Conservation (phyloP, 768 basidiomycete genomes). For the Kwoniella sp. region DNA sequence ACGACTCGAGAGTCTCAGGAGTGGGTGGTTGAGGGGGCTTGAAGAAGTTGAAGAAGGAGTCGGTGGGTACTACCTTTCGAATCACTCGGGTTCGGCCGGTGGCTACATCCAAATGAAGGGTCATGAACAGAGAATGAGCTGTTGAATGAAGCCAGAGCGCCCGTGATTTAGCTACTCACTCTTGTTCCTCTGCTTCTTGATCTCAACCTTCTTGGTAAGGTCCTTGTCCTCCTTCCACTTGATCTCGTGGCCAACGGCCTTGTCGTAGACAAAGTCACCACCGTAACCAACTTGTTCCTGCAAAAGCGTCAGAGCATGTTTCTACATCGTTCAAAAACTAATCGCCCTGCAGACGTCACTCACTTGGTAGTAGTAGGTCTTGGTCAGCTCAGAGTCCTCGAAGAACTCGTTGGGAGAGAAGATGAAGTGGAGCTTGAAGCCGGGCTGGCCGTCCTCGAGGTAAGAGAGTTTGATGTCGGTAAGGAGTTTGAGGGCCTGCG, state of each 20-base stretch:
- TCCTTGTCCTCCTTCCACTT: constrained; percentile 99
- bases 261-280: constrained; percentile 96
- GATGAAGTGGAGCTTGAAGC: constrained; percentile 84
- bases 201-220: constrained; percentile 94
- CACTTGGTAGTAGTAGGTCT: constrained; percentile 84
- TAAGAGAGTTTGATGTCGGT: constrained; percentile 79
- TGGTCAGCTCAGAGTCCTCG: constrained; percentile 76
- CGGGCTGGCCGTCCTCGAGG: constrained; percentile 64
- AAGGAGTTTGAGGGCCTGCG: constrained; percentile 78
- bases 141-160: too few relatives aligned
- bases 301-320: not conserved
- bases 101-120: constrained; percentile 46
- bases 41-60: constrained; percentile 99
- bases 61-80: constrained; percentile 80
- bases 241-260: constrained; percentile 85
- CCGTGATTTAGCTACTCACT: constrained; percentile 67
- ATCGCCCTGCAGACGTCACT: constrained; percentile 12
- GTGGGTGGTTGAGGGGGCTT: constrained; percentile 73
- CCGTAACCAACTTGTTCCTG: constrained; percentile 85
- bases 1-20: constrained; percentile 68
- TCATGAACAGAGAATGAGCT: not conserved
- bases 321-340: not conserved
- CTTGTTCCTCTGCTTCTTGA: constrained; percentile 99
- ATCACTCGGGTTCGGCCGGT: constrained; percentile 61
- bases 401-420: constrained; percentile 87